A percentile compares a stretch with the other conserved stretches of the same genome.
These are phyloP conservation scores for Starmera stellimalicola DNA, from an alignment of 1,139 yeast genomes.

Conservation along the genomic window DNA sequence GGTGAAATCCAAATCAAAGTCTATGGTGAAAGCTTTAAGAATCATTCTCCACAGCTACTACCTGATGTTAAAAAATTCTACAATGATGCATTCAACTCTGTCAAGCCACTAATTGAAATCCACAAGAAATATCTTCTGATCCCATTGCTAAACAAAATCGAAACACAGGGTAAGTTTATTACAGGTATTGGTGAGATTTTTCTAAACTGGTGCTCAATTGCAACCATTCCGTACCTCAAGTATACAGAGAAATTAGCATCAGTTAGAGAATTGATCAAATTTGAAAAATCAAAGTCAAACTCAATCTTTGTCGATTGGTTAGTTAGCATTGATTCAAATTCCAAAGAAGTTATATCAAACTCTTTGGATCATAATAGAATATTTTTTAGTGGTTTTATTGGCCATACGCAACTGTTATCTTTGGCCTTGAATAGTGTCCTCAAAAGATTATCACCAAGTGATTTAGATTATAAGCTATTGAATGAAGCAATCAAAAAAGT, in stretches of 20 bases:
- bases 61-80: conserved; percentile 46
- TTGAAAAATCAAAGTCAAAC: conserved; percentile 35
- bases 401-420: conserved; percentile 64
- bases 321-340: conserved; percentile 31
- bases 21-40: conserved; percentile 36
- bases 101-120: conserved; percentile 48
- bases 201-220: conserved; percentile 55
- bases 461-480: conserved; percentile 47
- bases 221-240: conserved; percentile 42
- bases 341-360: conserved; percentile 28
- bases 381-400: conserved; percentile 68
- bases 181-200: conserved; percentile 57
- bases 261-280: conserved; percentile 45
- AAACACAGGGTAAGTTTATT: conserved; percentile 58
- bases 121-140: conserved; percentile 49
- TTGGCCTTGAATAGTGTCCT: conserved; percentile 54
- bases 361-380: conserved; percentile 48
- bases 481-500: conserved; percentile 44
- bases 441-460: conserved; percentile 39
- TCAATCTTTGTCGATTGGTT: conserved; percentile 45
- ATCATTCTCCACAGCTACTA: conserved; percentile 30
- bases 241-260: conserved; percentile 50
- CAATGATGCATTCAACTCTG: conserved; percentile 51
- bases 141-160: conserved; percentile 41
- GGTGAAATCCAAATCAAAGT: conserved; percentile 58